These are phyloP conservation scores for Iberis pinnata DNA, from an alignment of 345 rosid species.

Conservation along the genomic window DNA sequence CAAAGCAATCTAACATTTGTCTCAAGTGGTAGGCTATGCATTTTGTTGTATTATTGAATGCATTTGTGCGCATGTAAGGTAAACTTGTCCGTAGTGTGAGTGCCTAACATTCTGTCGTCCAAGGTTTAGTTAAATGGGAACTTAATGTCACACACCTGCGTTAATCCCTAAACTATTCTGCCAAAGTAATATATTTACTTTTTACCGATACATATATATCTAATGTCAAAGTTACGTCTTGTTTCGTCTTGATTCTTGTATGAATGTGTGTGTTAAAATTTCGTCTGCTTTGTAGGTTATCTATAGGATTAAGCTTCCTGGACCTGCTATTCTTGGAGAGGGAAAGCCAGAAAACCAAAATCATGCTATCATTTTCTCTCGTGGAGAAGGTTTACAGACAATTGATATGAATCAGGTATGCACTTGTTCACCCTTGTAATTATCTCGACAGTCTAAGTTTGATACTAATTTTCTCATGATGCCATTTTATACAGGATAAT, in stretches of 20 bases:
- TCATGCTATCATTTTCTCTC: slow-evolving; percentile 91
- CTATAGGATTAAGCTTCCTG: slow-evolving; percentile 90
- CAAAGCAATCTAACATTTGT: background rate
- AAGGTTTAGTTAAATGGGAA: background rate
- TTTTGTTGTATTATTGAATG: background rate
- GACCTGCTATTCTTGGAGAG: slow-evolving; percentile 95
- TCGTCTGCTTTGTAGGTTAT: slow-evolving; percentile 56
- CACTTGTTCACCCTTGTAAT: background rate
- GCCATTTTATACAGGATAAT: slow-evolving; percentile 54
- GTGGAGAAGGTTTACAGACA: slow-evolving; percentile 98
- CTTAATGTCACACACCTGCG: slow-evolving; percentile 6
- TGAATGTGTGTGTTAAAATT: background rate
- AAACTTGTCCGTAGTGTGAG: slow-evolving; percentile 1
- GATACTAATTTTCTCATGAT: background rate
- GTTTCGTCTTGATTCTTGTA: background rate
- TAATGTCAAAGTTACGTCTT: slow-evolving; percentile 1
- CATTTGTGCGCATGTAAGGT: slow-evolving; percentile 2
- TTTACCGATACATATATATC: background rate
- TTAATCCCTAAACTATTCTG: background rate
- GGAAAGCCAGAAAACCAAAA: slow-evolving; percentile 99
- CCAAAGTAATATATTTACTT: background rate
- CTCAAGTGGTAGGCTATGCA: background rate
- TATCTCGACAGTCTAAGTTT: background rate
- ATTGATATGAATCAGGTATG: slow-evolving; percentile 98
- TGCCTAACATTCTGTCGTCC: background rate